These are phyloP conservation scores for Pseudogymnoascus verrucosus DNA, from an alignment of 2,329 filamentous ascomycete genomes.

Conservation along the genomic window DNA sequence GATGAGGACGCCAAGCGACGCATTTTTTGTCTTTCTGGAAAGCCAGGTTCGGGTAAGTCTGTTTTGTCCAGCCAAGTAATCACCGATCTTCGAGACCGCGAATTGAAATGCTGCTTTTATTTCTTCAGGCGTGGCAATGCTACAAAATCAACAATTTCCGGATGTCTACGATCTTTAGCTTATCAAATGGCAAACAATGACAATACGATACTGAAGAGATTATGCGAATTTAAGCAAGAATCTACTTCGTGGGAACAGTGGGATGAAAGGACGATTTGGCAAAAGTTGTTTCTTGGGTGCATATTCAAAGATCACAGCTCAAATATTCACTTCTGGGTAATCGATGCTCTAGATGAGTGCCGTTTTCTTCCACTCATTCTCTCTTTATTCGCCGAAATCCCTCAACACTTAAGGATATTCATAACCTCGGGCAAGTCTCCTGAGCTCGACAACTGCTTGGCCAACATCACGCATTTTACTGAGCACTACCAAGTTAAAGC, in stretches of 20 bases:
- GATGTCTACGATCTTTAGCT: constrained; percentile 24
- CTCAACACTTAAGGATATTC: constrained; percentile 19
- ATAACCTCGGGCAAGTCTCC: constrained; percentile 22
- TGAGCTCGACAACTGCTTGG: neutral
- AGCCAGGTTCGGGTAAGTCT: constrained; percentile 23
- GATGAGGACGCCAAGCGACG: neutral
- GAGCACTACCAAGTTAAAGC: constrained; percentile 12
- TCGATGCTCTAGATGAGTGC: constrained; percentile 32
- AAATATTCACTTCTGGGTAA: constrained; percentile 27
- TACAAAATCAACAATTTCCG: constrained; percentile 13
- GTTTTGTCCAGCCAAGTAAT: constrained; percentile 17
- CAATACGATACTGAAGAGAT: constrained; percentile 17
- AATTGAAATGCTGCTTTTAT: constrained; percentile 17
- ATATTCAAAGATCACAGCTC: constrained; percentile 23
- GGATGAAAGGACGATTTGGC: constrained; percentile 27
- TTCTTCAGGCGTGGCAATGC: constrained; percentile 22
- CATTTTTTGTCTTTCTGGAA: constrained; percentile 24
- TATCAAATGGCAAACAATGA: constrained; percentile 29
- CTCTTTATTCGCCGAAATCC: constrained; percentile 16
- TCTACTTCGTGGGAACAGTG: constrained; percentile 20
- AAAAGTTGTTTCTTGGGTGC: constrained; percentile 26
- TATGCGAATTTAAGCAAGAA: constrained; percentile 21
- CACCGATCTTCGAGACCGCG: constrained; percentile 12
- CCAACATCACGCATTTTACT: neutral
- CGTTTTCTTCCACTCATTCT: constrained; percentile 20